These are phyloP conservation scores for Trypanosoma cruzi DNA, from an alignment of 208 protist genomes.

Conservation along the genomic window DNA sequence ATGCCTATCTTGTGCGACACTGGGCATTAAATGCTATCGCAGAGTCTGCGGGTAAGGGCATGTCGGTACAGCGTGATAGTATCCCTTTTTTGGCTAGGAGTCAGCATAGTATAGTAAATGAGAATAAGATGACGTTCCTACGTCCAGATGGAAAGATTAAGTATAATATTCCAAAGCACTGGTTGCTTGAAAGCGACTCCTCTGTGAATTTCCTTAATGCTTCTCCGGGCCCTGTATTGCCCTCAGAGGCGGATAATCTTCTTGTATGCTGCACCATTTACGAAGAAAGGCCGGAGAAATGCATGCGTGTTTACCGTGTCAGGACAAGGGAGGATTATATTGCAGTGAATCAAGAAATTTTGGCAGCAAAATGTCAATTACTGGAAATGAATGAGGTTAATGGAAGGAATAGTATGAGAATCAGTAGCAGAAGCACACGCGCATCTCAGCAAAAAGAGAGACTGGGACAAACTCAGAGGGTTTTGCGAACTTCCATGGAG, in stretches of 20 bases:
- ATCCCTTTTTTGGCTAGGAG: conserved; percentile 64
- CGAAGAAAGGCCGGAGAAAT: conserved; percentile 51
- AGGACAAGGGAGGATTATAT: conserved; percentile 73
- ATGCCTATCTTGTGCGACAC: conserved; percentile 69
- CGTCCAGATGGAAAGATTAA: conserved; percentile 61
- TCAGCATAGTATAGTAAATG: conserved; percentile 74
- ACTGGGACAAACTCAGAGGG: not conserved
- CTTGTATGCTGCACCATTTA: conserved; percentile 78
- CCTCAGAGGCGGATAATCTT: conserved; percentile 59
- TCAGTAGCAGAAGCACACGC: not conserved
- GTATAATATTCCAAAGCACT: conserved; percentile 63
- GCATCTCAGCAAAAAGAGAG: conserved; percentile 6
- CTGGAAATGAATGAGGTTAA: conserved; percentile 36
- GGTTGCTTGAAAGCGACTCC: conserved; percentile 45
- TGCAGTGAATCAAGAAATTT: conserved; percentile 67
- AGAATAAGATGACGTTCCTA: conserved; percentile 37
- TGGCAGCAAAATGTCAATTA: conserved; percentile 56
- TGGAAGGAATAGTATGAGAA: not conserved
- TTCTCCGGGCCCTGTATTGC: conserved; percentile 34
- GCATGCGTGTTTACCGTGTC: conserved; percentile 55
- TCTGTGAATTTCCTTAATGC: conserved; percentile 63
- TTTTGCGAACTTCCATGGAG: not conserved
- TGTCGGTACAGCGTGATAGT: conserved; percentile 29
- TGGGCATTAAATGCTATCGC: conserved; percentile 82
- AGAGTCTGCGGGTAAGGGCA: conserved; percentile 41